These are phyloP conservation scores for Backusella mclennaniae DNA, from an alignment of 192 early-diverging fungal species.

Conservation along the genomic window DNA sequence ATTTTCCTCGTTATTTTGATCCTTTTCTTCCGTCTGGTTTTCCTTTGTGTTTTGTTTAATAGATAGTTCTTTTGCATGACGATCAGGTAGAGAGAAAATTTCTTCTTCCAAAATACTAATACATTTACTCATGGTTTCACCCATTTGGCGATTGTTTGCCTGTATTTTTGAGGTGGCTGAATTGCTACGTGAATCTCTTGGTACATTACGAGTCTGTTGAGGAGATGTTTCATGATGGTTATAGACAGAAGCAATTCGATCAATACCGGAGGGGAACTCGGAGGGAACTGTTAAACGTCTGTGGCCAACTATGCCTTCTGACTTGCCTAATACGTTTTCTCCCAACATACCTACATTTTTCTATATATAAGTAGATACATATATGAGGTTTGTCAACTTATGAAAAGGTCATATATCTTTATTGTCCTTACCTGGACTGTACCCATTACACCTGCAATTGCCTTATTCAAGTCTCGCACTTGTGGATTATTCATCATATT, in stretches of 20 bases:
- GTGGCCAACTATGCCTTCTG: conserved; percentile 8
- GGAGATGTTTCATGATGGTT: conserved; percentile 15
- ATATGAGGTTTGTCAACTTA: neutral
- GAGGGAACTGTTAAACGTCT: conserved; percentile 11
- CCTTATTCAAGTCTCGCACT: conserved; percentile 52
- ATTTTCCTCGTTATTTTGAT: neutral
- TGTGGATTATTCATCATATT: conserved; percentile 55
- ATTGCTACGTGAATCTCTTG: neutral
- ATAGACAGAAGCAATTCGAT: conserved; percentile 34
- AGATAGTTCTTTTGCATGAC: neutral
- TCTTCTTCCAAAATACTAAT: conserved; percentile 48
- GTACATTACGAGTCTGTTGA: neutral
- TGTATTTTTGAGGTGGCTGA: conserved; percentile 13
- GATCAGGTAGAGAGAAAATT: conserved; percentile 21
- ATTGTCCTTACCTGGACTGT: conserved; percentile 36
- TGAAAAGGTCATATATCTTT: neutral
- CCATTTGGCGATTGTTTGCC: conserved; percentile 34
- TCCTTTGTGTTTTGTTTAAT: neutral
- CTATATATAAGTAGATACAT: neutral
- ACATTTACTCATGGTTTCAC: conserved; percentile 32
- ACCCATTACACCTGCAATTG: conserved; percentile 46
- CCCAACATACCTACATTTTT: conserved; percentile 40
- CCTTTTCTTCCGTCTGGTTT: neutral
- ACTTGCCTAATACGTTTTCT: conserved; percentile 32
- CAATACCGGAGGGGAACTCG: conserved; percentile 40